Base-by-base conservation (phyloP, 768 basidiomycete genomes). In the Glaciozyma antarctica region DNA sequence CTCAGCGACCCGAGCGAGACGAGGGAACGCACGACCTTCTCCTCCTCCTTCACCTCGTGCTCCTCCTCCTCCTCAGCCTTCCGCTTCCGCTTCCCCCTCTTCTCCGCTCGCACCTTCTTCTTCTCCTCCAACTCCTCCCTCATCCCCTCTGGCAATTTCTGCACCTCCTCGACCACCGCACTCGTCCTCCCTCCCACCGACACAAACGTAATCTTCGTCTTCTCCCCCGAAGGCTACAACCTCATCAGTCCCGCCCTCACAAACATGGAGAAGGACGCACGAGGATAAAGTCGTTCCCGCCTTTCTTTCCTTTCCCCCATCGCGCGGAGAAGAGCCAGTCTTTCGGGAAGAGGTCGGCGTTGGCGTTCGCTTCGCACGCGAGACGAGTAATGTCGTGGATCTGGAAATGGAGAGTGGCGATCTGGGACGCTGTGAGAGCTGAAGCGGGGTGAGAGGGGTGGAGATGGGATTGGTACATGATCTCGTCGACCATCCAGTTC, bases 401-500 rank as follows among this genome's bases (percentile, higher is more conserved):
- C 32, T 74, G 65, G 8, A 52, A 26, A 51, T 73, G 72, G 2
- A 75, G 47, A 0, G 54, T 59, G 1, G 44, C 38, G 24, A 75
- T 22, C 45, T 73, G 60, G 2, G 43, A 48, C 3, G 34, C 4
- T 4, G 63, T 44, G 57, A 75, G 72, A 5, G 67, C 32, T 0
- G 62, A 63, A 9, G 68, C 55, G 1, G 70, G 70, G 32, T 71
- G 67, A 0, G 69, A 54, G 1, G 75, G 75, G 49, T 75, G 75
- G 16, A 75, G 63, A 0, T 34, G 32, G 0, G 72, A 57, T 41
- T 75, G 75, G 64, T 60, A 75, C 32, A 75, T 65, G 54, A 75
- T 75, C 57, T 75, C 74, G 54, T 75, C 75, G 60, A 72, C 72
- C 48, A 75, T 65, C 71, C 74, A 75, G 61, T 75, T 75, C 10